Evolutionary conservation across 306 rosid species (phyloP), one percentile per base, ranked within the genome.

Genomic region (Vigna mungo): DNA sequence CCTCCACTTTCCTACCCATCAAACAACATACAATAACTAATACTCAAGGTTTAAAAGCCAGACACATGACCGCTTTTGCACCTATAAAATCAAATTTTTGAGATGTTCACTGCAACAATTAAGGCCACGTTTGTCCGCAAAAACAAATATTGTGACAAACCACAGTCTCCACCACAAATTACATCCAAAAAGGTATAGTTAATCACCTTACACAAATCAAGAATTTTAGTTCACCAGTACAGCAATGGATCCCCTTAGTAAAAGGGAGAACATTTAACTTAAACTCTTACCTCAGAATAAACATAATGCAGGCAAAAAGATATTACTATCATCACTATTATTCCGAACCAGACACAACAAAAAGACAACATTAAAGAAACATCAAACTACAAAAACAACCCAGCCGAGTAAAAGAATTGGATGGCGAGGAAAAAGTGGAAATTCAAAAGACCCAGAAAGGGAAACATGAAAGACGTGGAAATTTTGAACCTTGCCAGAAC

Each of bases 401-500:
- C 32, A 27, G 32, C 9, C 27, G 15, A 58, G 39, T 4, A 9
- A 11, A 27, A 16, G 25, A 16, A 20, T 3, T 51, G 18, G 1
- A 14, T 23, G 56, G 1, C 4, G 49, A 52, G 56, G 76, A 12
- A 36, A 44, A 3, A 34, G 49, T 44, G 7, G 15, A 73, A 47
- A 68, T 36, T n/a, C 1, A n/a, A 58, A 4, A 59, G 36, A 59
- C 60, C 49, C 14, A 5, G 71, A 9, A 41, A 47, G 63, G 16
- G 10, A 21, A 58, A 15, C 17, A 68, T 18, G 49, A 41, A 51
- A 52, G 20, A 8, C n/a, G 7, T 1, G 13, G 34, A 13, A 32
- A 49, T 10, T 63, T 16, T 2, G 55, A 61, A 89, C 96, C 86
- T 81, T 69, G 53, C 90, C 96, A 12, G 93, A 89, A 11, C 92